phyloP scores from a whole-genome alignment of 2,329 filamentous ascomycete genomes.

The Penicillium sp. region DNA sequence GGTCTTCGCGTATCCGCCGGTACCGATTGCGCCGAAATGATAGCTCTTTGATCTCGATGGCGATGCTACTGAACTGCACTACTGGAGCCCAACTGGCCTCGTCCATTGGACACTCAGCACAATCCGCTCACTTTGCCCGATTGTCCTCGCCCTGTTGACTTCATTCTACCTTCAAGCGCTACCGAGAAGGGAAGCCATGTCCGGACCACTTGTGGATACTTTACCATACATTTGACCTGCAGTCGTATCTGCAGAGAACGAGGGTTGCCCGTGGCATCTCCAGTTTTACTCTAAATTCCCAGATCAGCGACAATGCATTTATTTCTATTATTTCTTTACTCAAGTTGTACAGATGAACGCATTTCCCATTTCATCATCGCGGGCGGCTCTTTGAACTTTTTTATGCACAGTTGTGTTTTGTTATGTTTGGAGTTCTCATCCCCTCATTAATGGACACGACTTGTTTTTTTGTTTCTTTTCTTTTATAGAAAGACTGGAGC shows the following conservation, averaged over 20 bases:
- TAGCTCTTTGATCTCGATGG: not conserved
- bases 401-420: constrained; percentile 9
- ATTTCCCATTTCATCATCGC: constrained; percentile 1
- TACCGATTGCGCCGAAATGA: not conserved
- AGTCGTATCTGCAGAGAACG: constrained; percentile 3
- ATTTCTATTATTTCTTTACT: not conserved
- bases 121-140: not conserved
- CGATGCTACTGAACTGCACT: not conserved
- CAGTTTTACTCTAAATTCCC: constrained; percentile 23
- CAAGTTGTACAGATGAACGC: constrained; percentile 19
- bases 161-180: not conserved
- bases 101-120: not conserved
- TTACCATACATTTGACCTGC: constrained; percentile 2
- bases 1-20: not conserved
- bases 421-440: constrained; percentile 16
- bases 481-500: constrained; percentile 15
- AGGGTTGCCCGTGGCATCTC: constrained; percentile 11
- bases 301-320: constrained; percentile 16
- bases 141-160: not conserved
- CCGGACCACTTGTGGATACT: not conserved
- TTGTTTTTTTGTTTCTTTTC: constrained; percentile 4
- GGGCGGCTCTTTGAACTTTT: constrained; percentile 6
- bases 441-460: constrained; percentile 16
- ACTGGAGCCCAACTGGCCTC: not conserved
- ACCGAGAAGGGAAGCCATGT: not conserved